Evolutionary conservation across 306 rosid genomes (phyloP).

Genomic region (Lupinus albus): DNA sequence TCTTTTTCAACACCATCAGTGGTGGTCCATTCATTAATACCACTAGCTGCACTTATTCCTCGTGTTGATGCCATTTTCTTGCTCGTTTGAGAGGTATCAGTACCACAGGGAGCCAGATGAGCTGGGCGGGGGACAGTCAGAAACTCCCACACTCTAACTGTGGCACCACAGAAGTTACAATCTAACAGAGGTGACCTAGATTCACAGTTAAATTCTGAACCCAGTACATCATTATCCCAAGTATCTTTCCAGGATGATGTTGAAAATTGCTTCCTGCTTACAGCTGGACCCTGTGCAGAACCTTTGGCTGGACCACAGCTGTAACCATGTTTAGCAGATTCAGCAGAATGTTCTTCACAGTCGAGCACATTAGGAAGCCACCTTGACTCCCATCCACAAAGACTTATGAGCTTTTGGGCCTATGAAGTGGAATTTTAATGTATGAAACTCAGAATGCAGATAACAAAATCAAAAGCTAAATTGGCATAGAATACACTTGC

Average conservation of each 20-base stretch:
- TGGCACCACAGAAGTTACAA: slow-evolving; percentile 96
- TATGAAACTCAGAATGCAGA: slow-evolving; percentile 38
- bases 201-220: slow-evolving; percentile 62
- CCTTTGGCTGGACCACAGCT: slow-evolving; percentile 70
- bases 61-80: slow-evolving; percentile 89
- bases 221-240: slow-evolving; percentile 47
- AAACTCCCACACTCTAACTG: slow-evolving; percentile 87
- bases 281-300: slow-evolving; percentile 52
- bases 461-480: slow-evolving; percentile 19
- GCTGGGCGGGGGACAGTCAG: slow-evolving; percentile 77
- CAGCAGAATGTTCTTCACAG: slow-evolving; percentile 95
- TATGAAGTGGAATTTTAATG: slow-evolving; percentile 43
- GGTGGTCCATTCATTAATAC: slow-evolving; percentile 88
- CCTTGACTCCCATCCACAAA: slow-evolving; percentile 98
- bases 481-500: slow-evolving; percentile 30
- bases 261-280: slow-evolving; percentile 52
- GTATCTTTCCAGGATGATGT: slow-evolving; percentile 51
- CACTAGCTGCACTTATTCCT: slow-evolving; percentile 97
- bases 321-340: slow-evolving; percentile 91
- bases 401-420: slow-evolving; percentile 92
- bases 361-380: slow-evolving; percentile 90
- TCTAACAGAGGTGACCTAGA: slow-evolving; percentile 86
- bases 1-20: slow-evolving; percentile 78
- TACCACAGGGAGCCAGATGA: slow-evolving; percentile 67
- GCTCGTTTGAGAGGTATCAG: slow-evolving; percentile 81